Percentiles rank a stretch among this genome's conserved stretches.
Evolutionary conservation across 306 rosid species (phyloP).

Genomic region (Carpinus viminea): DNA sequence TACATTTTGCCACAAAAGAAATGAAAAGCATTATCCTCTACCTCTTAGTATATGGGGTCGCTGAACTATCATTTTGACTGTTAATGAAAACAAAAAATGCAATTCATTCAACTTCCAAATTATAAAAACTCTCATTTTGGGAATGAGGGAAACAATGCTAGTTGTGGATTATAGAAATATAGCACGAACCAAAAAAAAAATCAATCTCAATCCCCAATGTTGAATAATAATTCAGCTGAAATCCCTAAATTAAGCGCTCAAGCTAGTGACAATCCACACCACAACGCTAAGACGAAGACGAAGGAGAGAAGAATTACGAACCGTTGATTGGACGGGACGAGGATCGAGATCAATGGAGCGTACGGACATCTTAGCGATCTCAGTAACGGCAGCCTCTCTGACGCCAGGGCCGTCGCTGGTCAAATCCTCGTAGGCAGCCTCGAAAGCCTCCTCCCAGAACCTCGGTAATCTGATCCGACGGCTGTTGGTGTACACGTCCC

Average conservation of each 20-base stretch:
- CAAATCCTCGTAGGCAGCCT: slow-evolving; percentile 94
- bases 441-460: slow-evolving; percentile 95
- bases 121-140: background rate
- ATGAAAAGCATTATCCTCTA: background rate
- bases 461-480: slow-evolving; percentile 88
- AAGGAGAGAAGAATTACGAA: slow-evolving; percentile 34
- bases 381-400: slow-evolving; percentile 73
- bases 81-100: background rate
- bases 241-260: background rate
- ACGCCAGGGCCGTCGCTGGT: slow-evolving; percentile 75
- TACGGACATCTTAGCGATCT: slow-evolving; percentile 94
- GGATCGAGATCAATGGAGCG: slow-evolving; percentile 78
- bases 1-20: too few species aligned
- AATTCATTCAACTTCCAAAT: background rate
- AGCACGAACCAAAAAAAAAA: background rate
- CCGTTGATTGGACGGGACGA: slow-evolving; percentile 74
- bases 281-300: background rate
- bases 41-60: background rate
- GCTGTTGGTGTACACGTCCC: slow-evolving; percentile 91
- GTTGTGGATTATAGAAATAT: background rate
- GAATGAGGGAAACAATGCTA: background rate
- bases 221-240: background rate
- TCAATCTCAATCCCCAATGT: background rate
- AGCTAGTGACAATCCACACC: background rate
- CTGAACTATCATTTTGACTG: background rate